Evolutionary conservation across 2,329 filamentous ascomycete genomes (phyloP).

Genomic region (Phoma sp.): DNA sequence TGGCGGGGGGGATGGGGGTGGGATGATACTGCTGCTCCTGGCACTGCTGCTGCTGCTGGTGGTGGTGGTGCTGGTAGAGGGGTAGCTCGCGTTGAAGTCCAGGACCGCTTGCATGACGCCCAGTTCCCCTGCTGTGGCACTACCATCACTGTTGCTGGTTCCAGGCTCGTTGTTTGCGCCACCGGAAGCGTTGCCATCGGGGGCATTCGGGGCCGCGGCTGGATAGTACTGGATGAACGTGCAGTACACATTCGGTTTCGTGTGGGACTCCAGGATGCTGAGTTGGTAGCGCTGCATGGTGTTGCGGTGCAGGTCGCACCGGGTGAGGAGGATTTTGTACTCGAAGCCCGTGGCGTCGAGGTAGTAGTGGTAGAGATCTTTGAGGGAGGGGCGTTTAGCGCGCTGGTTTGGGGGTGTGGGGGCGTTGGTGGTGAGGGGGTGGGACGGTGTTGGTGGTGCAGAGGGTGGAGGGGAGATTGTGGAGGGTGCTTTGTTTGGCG

Average conservation of each 20-base stretch:
- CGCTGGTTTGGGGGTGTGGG: not conserved
- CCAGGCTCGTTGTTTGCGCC: not conserved
- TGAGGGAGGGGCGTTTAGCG: conserved; percentile 46
- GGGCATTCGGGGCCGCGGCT: conserved; percentile 7
- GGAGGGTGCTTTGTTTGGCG: not conserved
- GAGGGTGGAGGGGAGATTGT: not conserved
- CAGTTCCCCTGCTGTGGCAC: not conserved
- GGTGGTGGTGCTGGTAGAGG: not conserved
- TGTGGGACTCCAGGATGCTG: conserved; percentile 43
- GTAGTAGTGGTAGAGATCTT: conserved; percentile 65
- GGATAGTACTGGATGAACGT: conserved; percentile 34
- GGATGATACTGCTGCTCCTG: not conserved
- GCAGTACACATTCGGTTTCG: conserved; percentile 40
- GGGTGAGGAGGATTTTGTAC: conserved; percentile 68
- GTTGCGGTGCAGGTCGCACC: conserved; percentile 56
- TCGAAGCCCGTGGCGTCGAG: conserved; percentile 65
- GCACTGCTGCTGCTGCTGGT: not conserved
- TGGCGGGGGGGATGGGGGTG: conserved; percentile 21
- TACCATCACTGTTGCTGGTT: not conserved
- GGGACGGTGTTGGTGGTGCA: not conserved
- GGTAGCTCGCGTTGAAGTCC: conserved; percentile 3
- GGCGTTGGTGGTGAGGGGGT: conserved; percentile 4
- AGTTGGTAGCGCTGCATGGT: conserved; percentile 60
- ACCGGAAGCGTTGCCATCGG: no score
- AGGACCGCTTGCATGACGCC: conserved; percentile 4